A percentile compares a stretch with the other conserved stretches of the same genome.
Conservation (phyloP, 352 stramenopile genomes). For the Globisporangium rhizosaccharum region DNA sequence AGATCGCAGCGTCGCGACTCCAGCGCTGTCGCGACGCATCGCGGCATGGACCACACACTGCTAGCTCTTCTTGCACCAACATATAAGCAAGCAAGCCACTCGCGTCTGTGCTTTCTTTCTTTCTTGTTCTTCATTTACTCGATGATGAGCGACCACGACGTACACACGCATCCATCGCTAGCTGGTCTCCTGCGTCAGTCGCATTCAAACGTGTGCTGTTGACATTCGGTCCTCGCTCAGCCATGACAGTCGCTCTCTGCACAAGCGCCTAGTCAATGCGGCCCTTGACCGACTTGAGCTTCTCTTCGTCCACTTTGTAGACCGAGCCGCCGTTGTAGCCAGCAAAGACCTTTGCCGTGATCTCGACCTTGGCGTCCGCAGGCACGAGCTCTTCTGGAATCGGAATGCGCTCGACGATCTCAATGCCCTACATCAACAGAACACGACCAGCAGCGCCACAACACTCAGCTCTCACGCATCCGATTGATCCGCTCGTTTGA, state of each 20-base stretch:
- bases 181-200: too few relatives aligned
- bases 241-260: not conserved
- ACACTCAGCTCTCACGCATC: not conserved
- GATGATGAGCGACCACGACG: too few relatives aligned
- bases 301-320: slow-evolving; percentile 92
- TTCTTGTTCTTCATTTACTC: too few relatives aligned
- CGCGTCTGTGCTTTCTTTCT: too few relatives aligned
- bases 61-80: not conserved
- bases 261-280: slow-evolving; percentile 26
- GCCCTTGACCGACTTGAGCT: slow-evolving; percentile 92
- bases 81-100: too few relatives aligned
- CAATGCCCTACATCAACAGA: slow-evolving; percentile 80
- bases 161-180: too few relatives aligned
- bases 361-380: slow-evolving; percentile 97
- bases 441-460: not conserved
- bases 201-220: too few relatives aligned
- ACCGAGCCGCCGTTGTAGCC: slow-evolving; percentile 86
- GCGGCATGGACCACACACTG: not conserved
- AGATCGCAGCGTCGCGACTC: not conserved
- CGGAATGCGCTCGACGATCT: slow-evolving; percentile 97
- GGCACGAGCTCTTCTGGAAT: slow-evolving; percentile 98
- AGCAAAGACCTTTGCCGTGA: slow-evolving; percentile 96
- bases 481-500: slow-evolving; percentile 8
- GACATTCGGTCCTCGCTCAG: too few relatives aligned
- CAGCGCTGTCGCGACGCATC: too few relatives aligned